Evolutionary conservation across 2,329 filamentous ascomycete species (phyloP), one percentile per base, ranked within the genome.

Genomic region (Alternaria hordeiaustralica): DNA sequence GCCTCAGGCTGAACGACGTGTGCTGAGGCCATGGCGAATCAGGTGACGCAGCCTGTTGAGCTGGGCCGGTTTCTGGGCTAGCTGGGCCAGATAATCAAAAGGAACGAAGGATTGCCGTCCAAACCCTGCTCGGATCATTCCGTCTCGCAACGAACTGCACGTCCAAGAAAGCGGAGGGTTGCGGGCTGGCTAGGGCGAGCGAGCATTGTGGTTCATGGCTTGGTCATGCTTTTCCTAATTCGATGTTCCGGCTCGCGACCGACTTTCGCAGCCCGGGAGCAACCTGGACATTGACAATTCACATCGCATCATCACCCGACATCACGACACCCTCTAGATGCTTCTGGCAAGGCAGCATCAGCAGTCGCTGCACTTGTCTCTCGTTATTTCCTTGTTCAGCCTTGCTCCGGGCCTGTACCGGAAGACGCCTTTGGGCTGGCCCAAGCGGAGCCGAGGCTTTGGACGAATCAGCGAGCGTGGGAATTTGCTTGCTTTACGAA

Each of bases 91-190:
- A 74, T 66, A 69, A 73, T 69, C 67, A 75, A 75, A 73, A 74
- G 71, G 73, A 74, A 75, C 69, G 49, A 71, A 67, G 55, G 65
- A 60, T 69, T 41, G 71, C 73, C 71, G 69, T 59, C 68, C 64
- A 65, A 74, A 71, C 73, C 73, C 64, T 74, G 73, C 65, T 70
- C 73, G 73, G 69, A 77, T 78, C 74, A 76, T 72, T 61, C 70
- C 71, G 69, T 64, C 55, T 61, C 47, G 66, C 63, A 47, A 67
- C 51, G 44, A 68, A 66, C 50, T 64, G 71, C 69, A 69, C 63
- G 55, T 62, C 65, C 54, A 72, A 69, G 66, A 74, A 64, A 62
- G 69, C 64, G 66, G 36, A 68, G 64, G 65, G 63, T 54, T 64
- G 58, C 49, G 53, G 58, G 61, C 63, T 67, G 60, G 60, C 64